These are phyloP conservation scores for Salix koriyanagi DNA, from an alignment of 345 rosid species.

Conservation along the genomic window DNA sequence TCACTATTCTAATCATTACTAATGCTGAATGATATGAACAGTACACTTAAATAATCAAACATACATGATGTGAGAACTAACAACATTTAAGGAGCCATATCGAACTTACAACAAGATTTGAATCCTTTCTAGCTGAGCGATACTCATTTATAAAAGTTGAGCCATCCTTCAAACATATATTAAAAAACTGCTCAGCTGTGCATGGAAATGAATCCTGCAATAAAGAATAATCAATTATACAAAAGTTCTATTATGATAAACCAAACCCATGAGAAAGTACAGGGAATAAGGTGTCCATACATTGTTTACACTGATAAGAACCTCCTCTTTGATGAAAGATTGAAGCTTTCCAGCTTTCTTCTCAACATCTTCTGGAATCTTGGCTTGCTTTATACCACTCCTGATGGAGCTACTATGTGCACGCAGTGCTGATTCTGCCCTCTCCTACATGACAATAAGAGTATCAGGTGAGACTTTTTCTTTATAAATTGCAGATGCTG, in stretches of 20 bases:
- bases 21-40: neutral
- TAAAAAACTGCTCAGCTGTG: slow-evolving; percentile 65
- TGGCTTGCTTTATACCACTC: slow-evolving; percentile 42
- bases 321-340: slow-evolving; percentile 82
- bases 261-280: neutral
- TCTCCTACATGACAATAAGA: slow-evolving; percentile 49
- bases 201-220: slow-evolving; percentile 71
- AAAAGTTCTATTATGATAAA: slow-evolving; percentile 9
- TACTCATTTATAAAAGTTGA: slow-evolving; percentile 63
- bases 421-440: slow-evolving; percentile 79
- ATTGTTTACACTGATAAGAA: slow-evolving; percentile 62
- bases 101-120: slow-evolving; percentile 64
- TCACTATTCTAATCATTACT: neutral
- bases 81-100: neutral
- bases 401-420: slow-evolving; percentile 87
- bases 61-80: neutral
- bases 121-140: slow-evolving; percentile 70
- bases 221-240: slow-evolving; percentile 16
- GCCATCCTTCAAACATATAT: slow-evolving; percentile 57
- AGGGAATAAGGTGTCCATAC: slow-evolving; percentile 38
- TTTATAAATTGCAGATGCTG: neutral
- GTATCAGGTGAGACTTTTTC: too few species aligned
- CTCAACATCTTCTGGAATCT: slow-evolving; percentile 46
- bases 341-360: slow-evolving; percentile 50
- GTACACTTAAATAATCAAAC: neutral